Percentiles rank a stretch among this genome's conserved stretches.
Evolutionary conservation across 305 asterid genomes (phyloP).

Genomic region (Fraxinus nigra): DNA sequence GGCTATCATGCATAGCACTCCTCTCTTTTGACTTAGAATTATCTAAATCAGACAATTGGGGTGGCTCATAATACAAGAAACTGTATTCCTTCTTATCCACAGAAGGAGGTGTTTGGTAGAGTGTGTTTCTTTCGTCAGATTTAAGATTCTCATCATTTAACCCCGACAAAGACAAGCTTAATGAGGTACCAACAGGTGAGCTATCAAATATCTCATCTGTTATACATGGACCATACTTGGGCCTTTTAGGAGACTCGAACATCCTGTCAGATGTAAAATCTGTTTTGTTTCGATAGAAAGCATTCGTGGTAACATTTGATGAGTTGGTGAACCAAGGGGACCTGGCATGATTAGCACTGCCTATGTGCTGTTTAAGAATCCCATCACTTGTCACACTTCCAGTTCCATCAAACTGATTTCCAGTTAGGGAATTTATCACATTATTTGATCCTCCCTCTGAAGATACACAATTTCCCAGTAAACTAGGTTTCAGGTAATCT

Average conservation of each 20-base stretch:
- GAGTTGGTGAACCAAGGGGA: conserved; percentile 25
- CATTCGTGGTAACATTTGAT: conserved; percentile 19
- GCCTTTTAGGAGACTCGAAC: conserved; percentile 46
- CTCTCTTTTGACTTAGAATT: conserved; percentile 18
- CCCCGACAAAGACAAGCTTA: conserved; percentile 53
- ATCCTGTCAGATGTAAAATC: conserved; percentile 23
- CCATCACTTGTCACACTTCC: conserved; percentile 20
- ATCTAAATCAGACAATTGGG: conserved; percentile 29
- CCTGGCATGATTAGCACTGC: conserved; percentile 21
- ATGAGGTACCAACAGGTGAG: conserved; percentile 39
- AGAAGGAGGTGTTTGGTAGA: conserved; percentile 26
- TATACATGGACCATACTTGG: conserved; percentile 30
- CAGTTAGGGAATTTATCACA: conserved; percentile 24
- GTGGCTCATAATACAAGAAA: conserved; percentile 36
- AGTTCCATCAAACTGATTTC: conserved; percentile 26
- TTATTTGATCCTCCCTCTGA: conserved; percentile 25
- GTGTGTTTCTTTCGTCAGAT: conserved; percentile 43
- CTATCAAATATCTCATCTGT: conserved; percentile 24
- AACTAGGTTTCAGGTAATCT: conserved; percentile 24
- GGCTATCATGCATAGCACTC: conserved; percentile 14
- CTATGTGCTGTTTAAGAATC: conserved; percentile 22
- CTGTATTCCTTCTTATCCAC: conserved; percentile 29
- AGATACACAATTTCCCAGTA: conserved; percentile 22
- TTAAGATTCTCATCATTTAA: conserved; percentile 28
- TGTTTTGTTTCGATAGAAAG: background rate